Evolutionary conservation across 345 rosid species (phyloP).

Genomic region (Hibiscus syriacus): DNA sequence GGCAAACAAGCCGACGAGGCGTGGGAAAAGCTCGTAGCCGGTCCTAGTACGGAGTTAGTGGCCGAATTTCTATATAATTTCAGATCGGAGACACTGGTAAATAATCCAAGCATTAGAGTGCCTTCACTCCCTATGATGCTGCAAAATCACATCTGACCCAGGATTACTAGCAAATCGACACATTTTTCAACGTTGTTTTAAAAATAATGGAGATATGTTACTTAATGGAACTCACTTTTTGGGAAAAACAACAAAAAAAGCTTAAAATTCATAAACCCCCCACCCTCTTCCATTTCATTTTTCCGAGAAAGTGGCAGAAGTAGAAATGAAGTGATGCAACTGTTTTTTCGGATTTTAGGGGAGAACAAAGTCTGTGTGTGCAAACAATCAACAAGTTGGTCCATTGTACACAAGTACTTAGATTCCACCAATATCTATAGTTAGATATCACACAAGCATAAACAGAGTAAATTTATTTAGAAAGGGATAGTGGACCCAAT

Average conservation of each 20-base stretch:
- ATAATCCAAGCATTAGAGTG: slow-evolving; percentile 14
- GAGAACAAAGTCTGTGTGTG: too few species aligned
- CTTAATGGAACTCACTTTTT: neutral
- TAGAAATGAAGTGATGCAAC: too few species aligned
- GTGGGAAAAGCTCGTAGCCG: slow-evolving; percentile 55
- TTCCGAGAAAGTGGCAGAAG: too few species aligned
- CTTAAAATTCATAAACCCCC: too few species aligned
- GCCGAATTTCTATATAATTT: slow-evolving; percentile 32
- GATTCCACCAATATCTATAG: too few species aligned
- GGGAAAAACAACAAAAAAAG: neutral
- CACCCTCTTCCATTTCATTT: neutral
- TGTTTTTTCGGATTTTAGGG: too few species aligned
- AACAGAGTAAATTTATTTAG: too few species aligned
- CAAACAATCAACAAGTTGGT: too few species aligned
- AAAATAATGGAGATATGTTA: neutral
- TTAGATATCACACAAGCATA: too few species aligned
- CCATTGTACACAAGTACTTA: too few species aligned
- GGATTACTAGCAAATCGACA: neutral
- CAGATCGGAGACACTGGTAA: neutral
- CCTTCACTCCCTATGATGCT: slow-evolving; percentile 9
- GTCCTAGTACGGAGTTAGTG: slow-evolving; percentile 47
- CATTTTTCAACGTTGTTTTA: neutral
- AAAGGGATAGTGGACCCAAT: too few species aligned
- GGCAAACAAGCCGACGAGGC: slow-evolving; percentile 47
- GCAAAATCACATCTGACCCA: neutral